Evolutionary conservation across 106 monocot genomes (phyloP).

Genomic region (Dendrobium nobile): DNA sequence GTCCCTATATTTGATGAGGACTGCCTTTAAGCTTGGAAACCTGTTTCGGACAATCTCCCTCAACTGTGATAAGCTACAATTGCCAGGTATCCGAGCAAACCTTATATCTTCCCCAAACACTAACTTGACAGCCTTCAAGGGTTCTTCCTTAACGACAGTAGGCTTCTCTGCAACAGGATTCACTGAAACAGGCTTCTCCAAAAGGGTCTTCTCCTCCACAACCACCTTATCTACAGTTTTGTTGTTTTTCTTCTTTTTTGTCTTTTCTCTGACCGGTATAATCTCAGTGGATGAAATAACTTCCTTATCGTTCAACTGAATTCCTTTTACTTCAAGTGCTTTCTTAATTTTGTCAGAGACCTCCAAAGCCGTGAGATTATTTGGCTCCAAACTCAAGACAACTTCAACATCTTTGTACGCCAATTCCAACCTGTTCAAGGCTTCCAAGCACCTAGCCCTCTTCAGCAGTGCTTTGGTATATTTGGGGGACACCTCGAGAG

Average conservation of each 20-base stretch:
- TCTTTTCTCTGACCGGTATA: constrained; percentile 30
- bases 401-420: constrained; percentile 56
- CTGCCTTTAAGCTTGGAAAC: constrained; percentile 62
- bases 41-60: constrained; percentile 51
- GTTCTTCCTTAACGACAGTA: constrained; percentile 22
- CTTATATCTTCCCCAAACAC: constrained; percentile 93
- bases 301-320: constrained; percentile 39
- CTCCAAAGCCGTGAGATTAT: constrained; percentile 76
- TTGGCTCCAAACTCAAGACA: constrained; percentile 67
- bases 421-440: constrained; percentile 49
- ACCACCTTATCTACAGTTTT: constrained; percentile 17
- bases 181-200: not conserved
- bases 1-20: constrained; percentile 85
- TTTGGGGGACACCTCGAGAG: constrained; percentile 71
- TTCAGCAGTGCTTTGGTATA: constrained; percentile 80
- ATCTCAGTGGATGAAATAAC: constrained; percentile 19
- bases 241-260: constrained; percentile 41
- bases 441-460: constrained; percentile 79
- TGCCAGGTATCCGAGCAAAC: constrained; percentile 52
- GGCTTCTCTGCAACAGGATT: not conserved
- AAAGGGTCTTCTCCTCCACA: constrained; percentile 5
- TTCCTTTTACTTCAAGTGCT: constrained; percentile 50
- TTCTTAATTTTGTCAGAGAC: constrained; percentile 68
- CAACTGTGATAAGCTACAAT: constrained; percentile 50
- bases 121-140: constrained; percentile 48